Percentiles rank a stretch among this genome's conserved stretches.
phyloP scores from a whole-genome alignment of 2,329 filamentous ascomycete species.

The Colletotrichum abscissum region DNA sequence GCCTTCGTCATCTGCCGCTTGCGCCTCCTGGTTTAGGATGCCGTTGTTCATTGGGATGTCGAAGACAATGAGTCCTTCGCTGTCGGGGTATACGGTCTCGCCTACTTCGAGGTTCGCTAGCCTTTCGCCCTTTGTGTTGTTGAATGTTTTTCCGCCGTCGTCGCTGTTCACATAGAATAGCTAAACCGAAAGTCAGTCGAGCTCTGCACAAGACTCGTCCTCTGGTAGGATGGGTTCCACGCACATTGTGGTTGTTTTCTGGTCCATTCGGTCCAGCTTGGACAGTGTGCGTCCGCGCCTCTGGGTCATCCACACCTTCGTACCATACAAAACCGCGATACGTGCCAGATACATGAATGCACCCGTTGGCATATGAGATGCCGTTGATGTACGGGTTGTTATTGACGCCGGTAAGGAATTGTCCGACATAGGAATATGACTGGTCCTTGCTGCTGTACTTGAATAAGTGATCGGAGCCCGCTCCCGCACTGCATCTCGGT shows the following conservation, averaged over 20 bases:
- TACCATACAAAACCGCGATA: slow-evolving; percentile 34
- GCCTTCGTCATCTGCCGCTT: slow-evolving; percentile 23
- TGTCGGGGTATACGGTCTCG: slow-evolving; percentile 29
- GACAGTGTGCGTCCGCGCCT: slow-evolving; percentile 21
- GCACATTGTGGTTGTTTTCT: slow-evolving; percentile 28
- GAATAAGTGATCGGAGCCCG: slow-evolving; percentile 31
- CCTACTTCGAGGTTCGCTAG: slow-evolving; percentile 27
- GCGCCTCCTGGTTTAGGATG: slow-evolving; percentile 31
- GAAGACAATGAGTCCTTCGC: slow-evolving; percentile 27
- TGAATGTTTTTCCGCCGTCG: slow-evolving; percentile 14
- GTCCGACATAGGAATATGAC: slow-evolving; percentile 28
- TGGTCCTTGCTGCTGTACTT: slow-evolving; percentile 12
- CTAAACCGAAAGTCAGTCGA: not conserved
- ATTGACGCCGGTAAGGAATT: slow-evolving; percentile 29
- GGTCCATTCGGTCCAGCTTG: slow-evolving; percentile 32
- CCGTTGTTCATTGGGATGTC: slow-evolving; percentile 32
- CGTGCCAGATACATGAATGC: slow-evolving; percentile 30
- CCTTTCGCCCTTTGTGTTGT: slow-evolving; percentile 14
- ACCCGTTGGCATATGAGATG: slow-evolving; percentile 29
- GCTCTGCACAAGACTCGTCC: not conserved
- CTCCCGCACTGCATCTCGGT: slow-evolving; percentile 20
- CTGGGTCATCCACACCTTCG: slow-evolving; percentile 29
- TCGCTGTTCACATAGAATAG: slow-evolving; percentile 33
- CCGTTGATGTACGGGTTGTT: slow-evolving; percentile 34
- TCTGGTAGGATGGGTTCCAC: not conserved